These are phyloP conservation scores for Angomonas deanei DNA, from an alignment of 208 protist species.

Conservation along the genomic window DNA sequence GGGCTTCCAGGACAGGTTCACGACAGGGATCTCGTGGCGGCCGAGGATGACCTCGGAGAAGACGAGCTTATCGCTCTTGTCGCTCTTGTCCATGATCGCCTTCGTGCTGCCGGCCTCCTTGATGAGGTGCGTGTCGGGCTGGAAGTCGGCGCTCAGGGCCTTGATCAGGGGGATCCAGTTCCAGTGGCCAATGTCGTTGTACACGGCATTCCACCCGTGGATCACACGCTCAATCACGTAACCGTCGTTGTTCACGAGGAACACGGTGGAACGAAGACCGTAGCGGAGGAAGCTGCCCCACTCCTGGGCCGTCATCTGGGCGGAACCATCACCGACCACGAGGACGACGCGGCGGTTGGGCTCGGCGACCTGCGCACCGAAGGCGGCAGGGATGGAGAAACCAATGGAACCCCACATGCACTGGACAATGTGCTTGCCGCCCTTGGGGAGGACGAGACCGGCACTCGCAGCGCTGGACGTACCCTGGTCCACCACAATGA, in stretches of 20 bases:
- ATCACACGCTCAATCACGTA: slow-evolving; percentile 18
- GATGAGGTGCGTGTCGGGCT: slow-evolving; percentile 5
- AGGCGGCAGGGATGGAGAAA: slow-evolving; percentile 39
- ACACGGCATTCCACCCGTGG: slow-evolving; percentile 17
- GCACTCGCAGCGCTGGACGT: slow-evolving; percentile 36
- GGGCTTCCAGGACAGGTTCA: slow-evolving; percentile 9
- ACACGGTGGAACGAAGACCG: slow-evolving; percentile 9
- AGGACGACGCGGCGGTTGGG: slow-evolving; percentile 37
- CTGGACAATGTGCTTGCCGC: slow-evolving; percentile 19
- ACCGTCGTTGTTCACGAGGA: slow-evolving; percentile 21
- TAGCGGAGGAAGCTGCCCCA: slow-evolving; percentile 10
- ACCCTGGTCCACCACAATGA: slow-evolving; percentile 43
- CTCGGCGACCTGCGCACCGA: slow-evolving; percentile 39
- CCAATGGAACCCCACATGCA: slow-evolving; percentile 53
- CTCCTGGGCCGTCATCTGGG: slow-evolving; percentile 60
- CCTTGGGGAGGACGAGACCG: slow-evolving; percentile 28
- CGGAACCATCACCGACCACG: slow-evolving; percentile 40
- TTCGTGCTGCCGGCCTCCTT: slow-evolving; percentile 3
- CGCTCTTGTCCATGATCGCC: slow-evolving; percentile 4
- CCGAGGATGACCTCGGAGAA: slow-evolving; percentile 19
- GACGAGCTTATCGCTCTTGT: slow-evolving; percentile 11
- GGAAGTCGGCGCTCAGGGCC: slow-evolving; percentile 1
- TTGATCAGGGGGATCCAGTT: slow-evolving; percentile 15
- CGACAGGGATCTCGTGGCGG: slow-evolving; percentile 18
- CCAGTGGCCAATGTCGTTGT: slow-evolving; percentile 20